A percentile compares a stretch with the other conserved stretches of the same genome.
phyloP scores from a whole-genome alignment of 2,329 filamentous ascomycete species.

The Sclerotinia sclerotiorum region DNA sequence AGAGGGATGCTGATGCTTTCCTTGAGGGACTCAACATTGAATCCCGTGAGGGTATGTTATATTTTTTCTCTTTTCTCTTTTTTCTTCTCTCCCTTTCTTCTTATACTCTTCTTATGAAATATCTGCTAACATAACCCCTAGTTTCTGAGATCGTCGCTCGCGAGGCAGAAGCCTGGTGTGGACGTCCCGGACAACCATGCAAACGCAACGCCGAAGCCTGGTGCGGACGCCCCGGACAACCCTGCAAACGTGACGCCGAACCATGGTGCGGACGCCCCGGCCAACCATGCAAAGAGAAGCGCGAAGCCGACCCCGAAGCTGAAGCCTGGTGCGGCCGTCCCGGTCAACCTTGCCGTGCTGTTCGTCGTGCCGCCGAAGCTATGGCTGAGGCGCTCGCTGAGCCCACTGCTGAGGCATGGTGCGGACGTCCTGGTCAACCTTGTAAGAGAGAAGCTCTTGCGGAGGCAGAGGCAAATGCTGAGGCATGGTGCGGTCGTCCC shows the following conservation, averaged over 20 bases:
- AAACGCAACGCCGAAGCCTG: slow-evolving; percentile 30
- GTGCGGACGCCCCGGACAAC: slow-evolving; percentile 27
- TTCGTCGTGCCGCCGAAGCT: slow-evolving; percentile 22
- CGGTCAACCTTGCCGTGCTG: slow-evolving; percentile 22
- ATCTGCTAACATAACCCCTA: slow-evolving; percentile 5
- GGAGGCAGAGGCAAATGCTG: slow-evolving; percentile 26
- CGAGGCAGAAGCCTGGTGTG: slow-evolving; percentile 23
- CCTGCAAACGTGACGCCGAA: slow-evolving; percentile 29
- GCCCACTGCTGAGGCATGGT: slow-evolving; percentile 32
- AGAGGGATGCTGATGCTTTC: slow-evolving; percentile 8
- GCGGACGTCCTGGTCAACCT: slow-evolving; percentile 27
- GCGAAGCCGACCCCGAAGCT: slow-evolving; percentile 24
- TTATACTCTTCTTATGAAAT: not conserved
- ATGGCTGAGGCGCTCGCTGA: slow-evolving; percentile 30
- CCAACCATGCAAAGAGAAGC: slow-evolving; percentile 30
- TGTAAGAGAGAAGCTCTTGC: slow-evolving; percentile 30
- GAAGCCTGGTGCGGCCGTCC: slow-evolving; percentile 23
- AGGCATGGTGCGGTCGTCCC: slow-evolving; percentile 26
- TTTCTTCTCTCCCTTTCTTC: not conserved
- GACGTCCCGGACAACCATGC: slow-evolving; percentile 26
- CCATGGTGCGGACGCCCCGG: slow-evolving; percentile 28
- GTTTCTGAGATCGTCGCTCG: slow-evolving; percentile 23
- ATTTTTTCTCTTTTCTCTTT: no score
- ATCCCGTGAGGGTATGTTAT: slow-evolving; percentile 18
- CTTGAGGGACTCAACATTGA: slow-evolving; percentile 17